phyloP scores from a whole-genome alignment of 495 filamentous ascomycete genomes.

The Penicillium verhagenii region DNA sequence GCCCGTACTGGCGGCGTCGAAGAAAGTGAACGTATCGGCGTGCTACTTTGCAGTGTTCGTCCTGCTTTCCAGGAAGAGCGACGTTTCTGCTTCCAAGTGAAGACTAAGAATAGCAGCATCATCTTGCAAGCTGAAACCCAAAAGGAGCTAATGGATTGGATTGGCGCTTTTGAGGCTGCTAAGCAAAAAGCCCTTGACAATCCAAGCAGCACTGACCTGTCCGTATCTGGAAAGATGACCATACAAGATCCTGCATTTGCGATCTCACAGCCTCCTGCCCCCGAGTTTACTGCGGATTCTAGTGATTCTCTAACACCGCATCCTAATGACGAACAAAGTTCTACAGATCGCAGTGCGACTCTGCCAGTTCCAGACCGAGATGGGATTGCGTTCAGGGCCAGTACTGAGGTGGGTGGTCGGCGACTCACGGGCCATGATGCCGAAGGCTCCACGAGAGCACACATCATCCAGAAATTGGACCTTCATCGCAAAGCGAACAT shows the following conservation, averaged over 20 bases:
- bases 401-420: conserved; percentile 65
- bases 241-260: conserved; percentile 82
- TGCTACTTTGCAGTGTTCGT: conserved; percentile 87
- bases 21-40: conserved; percentile 94
- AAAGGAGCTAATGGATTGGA: conserved; percentile 84
- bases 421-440: conserved; percentile 47
- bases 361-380: conserved; percentile 69
- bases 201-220: conserved; percentile 59
- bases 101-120: conserved; percentile 91
- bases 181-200: conserved; percentile 90
- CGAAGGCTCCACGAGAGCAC: conserved; percentile 68
- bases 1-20: conserved; percentile 81
- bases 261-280: conserved; percentile 82
- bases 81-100: conserved; percentile 96
- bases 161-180: conserved; percentile 85
- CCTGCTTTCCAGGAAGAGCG: conserved; percentile 90
- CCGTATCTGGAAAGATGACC: conserved; percentile 53
- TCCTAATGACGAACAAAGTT: conserved; percentile 51
- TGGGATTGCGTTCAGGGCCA: conserved; percentile 54
- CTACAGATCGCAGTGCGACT: conserved; percentile 59
- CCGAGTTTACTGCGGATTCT: conserved; percentile 80
- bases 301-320: conserved; percentile 65
- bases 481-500: conserved; percentile 77
- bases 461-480: conserved; percentile 91
- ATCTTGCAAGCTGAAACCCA: conserved; percentile 93